Conservation (phyloP, 1,284 basidiomycete species). For the Marasmius oreades region DNA sequence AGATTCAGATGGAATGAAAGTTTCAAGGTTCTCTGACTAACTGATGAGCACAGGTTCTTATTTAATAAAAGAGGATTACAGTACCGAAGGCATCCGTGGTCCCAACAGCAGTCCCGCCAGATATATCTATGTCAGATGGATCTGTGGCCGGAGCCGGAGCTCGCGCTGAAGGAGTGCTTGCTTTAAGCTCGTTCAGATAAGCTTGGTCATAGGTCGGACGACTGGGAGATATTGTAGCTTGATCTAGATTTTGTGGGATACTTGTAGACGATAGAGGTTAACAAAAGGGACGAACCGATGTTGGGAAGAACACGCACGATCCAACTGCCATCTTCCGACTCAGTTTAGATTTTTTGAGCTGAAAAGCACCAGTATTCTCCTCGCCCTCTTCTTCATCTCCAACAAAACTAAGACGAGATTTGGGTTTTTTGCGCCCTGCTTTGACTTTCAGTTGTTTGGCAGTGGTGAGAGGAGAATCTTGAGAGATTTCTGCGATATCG, state of each 20-base stretch:
- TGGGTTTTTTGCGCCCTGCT: slow-evolving; percentile 57
- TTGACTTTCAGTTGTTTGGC: slow-evolving; percentile 69
- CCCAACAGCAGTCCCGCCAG: slow-evolving; percentile 30
- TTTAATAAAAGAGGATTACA: slow-evolving; percentile 12
- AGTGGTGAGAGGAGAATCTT: slow-evolving; percentile 53
- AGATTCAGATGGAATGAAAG: slow-evolving; percentile 71
- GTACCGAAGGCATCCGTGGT: slow-evolving; percentile 36
- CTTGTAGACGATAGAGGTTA: slow-evolving; percentile 22
- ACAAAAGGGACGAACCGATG: too few relatives aligned
- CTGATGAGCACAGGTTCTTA: background rate
- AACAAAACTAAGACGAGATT: slow-evolving; percentile 79
- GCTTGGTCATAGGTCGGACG: slow-evolving; percentile 71
- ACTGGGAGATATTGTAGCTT: slow-evolving; percentile 46
- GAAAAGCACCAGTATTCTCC: slow-evolving; percentile 58
- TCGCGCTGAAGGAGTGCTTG: slow-evolving; percentile 66
- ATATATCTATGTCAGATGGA: slow-evolving; percentile 49
- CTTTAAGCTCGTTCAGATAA: slow-evolving; percentile 81
- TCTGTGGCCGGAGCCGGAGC: slow-evolving; percentile 36
- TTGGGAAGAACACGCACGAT: slow-evolving; percentile 30
- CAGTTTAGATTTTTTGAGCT: slow-evolving; percentile 74
- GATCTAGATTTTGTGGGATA: slow-evolving; percentile 43
- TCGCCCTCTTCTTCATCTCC: slow-evolving; percentile 78
- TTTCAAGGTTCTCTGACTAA: slow-evolving; percentile 26
- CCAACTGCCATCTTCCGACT: slow-evolving; percentile 62
- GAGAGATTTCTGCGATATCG: slow-evolving; percentile 7